Evolutionary conservation across 2,329 filamentous ascomycete species (phyloP).

Genomic region (Triangularia setosa): DNA sequence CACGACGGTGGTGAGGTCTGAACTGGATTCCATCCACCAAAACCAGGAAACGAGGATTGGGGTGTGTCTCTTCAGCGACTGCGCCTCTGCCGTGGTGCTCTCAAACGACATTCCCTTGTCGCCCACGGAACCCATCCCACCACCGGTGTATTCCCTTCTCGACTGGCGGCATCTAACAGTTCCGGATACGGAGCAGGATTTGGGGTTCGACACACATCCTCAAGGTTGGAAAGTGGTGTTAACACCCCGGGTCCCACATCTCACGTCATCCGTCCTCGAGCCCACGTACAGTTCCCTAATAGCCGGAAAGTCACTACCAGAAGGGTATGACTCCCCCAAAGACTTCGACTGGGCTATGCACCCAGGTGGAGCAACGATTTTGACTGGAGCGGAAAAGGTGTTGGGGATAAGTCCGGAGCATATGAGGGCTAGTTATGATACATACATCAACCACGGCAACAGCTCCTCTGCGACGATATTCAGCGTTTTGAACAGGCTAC

Average conservation of each 20-base stretch:
- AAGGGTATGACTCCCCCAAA: conserved; percentile 40
- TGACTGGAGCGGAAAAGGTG: conserved; percentile 57
- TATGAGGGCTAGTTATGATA: conserved; percentile 65
- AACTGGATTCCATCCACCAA: conserved; percentile 59
- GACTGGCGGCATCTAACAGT: conserved; percentile 63
- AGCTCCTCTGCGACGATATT: conserved; percentile 67
- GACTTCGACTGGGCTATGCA: conserved; percentile 74
- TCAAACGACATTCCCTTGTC: conserved; percentile 52
- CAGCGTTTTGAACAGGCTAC: conserved; percentile 60
- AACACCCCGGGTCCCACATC: conserved; percentile 55
- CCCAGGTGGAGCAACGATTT: conserved; percentile 63
- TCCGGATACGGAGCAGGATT: conserved; percentile 56
- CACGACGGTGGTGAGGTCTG: conserved; percentile 59
- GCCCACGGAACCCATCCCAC: neutral
- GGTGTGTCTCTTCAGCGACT: conserved; percentile 65
- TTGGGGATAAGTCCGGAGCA: conserved; percentile 59
- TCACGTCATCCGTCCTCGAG: conserved; percentile 49
- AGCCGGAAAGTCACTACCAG: conserved; percentile 41
- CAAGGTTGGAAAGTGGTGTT: conserved; percentile 65
- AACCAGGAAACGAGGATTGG: conserved; percentile 61
- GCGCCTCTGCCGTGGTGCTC: conserved; percentile 61
- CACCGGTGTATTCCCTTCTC: conserved; percentile 53
- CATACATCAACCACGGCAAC: conserved; percentile 66
- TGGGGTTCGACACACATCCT: conserved; percentile 64
- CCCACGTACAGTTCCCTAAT: conserved; percentile 55